Evolutionary conservation across 2,329 filamentous ascomycete species (phyloP).

Genomic region (Magnaporthiopsis incrustans): DNA sequence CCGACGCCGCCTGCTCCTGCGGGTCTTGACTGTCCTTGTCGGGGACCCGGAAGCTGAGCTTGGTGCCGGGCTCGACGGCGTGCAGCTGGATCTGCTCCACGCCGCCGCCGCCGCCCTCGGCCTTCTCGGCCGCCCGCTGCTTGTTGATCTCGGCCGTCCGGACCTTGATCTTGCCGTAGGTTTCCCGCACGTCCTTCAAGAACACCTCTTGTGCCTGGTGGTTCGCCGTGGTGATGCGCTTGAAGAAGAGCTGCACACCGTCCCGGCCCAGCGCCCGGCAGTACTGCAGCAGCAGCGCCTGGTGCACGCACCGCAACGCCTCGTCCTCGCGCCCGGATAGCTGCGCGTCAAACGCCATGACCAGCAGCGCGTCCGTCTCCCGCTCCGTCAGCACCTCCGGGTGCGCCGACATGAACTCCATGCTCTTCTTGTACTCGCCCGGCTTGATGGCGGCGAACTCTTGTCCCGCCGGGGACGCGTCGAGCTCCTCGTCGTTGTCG

Average conservation of each 20-base stretch:
- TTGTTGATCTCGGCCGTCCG: conserved; percentile 64
- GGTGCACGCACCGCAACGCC: conserved; percentile 82
- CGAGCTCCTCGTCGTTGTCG: conserved; percentile 64
- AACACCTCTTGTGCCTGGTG: conserved; percentile 91
- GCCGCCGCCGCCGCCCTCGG: conserved; percentile 43
- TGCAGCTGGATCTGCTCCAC: conserved; percentile 97
- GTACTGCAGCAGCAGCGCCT: conserved; percentile 88
- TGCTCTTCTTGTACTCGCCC: conserved; percentile 63
- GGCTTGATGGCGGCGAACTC: conserved; percentile 72
- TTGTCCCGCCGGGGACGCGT: conserved; percentile 70
- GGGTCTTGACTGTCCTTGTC: conserved; percentile 58
- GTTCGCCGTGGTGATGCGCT: conserved; percentile 79
- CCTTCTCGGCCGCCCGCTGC: conserved; percentile 42
- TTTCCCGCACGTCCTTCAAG: conserved; percentile 83
- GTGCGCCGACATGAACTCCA: conserved; percentile 72
- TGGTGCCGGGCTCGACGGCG: conserved; percentile 85
- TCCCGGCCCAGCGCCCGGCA: conserved; percentile 83
- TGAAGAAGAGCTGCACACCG: conserved; percentile 90
- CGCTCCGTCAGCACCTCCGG: conserved; percentile 69
- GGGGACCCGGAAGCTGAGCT: conserved; percentile 82
- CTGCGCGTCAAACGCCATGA: conserved; percentile 85
- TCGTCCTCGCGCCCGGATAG: conserved; percentile 69
- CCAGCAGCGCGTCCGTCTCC: conserved; percentile 83
- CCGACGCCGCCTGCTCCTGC: conserved; percentile 53
- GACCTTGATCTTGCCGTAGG: conserved; percentile 72